Evolutionary conservation across 169 alveolate species (phyloP).

Genomic region (Eimeria sp.): DNA sequence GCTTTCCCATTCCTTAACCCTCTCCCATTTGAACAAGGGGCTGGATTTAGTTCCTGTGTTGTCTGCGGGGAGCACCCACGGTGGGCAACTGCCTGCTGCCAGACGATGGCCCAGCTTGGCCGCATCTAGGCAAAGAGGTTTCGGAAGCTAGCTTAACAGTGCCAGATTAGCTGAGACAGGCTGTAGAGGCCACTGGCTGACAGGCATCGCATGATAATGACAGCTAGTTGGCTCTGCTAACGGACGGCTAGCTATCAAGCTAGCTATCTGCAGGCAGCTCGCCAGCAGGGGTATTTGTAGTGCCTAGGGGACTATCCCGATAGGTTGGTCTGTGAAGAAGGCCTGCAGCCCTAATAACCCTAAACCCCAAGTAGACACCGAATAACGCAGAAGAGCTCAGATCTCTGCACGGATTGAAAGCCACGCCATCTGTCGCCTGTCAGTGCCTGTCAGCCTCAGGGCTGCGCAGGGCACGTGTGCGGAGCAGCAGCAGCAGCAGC

Average conservation of each 20-base stretch:
- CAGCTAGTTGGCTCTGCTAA: background rate
- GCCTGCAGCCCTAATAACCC: background rate
- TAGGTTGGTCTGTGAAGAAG: background rate
- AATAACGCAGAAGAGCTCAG: background rate
- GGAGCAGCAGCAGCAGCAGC: conserved; percentile 7
- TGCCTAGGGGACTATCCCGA: background rate
- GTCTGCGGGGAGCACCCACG: background rate
- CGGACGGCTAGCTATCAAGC: background rate
- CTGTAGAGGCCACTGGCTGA: background rate
- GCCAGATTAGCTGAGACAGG: background rate
- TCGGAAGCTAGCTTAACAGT: background rate
- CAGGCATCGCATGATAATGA: background rate
- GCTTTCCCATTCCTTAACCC: background rate
- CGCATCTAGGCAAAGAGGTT: background rate
- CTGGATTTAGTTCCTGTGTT: background rate
- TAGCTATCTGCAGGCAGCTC: background rate
- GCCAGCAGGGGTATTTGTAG: background rate
- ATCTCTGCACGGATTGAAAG: background rate
- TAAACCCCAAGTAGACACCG: background rate
- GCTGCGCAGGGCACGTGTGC: background rate
- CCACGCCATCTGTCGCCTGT: background rate
- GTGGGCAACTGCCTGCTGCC: background rate
- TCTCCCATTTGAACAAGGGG: background rate
- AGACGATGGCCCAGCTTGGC: background rate
- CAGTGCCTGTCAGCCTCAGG: conserved; percentile 5